These are phyloP conservation scores for Thelonectria rubi DNA, from an alignment of 2,329 filamentous ascomycete species.

Conservation along the genomic window DNA sequence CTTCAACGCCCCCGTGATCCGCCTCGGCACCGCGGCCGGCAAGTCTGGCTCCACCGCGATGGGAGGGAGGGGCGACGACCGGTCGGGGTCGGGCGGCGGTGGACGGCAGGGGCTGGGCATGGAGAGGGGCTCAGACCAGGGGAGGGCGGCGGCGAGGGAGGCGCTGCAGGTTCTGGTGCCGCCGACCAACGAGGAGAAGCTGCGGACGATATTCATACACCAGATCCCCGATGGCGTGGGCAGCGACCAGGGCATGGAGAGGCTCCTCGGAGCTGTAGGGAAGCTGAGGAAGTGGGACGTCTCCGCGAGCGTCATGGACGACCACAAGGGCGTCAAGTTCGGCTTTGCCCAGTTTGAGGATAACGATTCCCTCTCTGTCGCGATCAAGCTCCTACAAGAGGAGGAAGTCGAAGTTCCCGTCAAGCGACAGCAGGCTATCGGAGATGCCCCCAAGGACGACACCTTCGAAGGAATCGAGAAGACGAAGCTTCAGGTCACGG, in stretches of 20 bases:
- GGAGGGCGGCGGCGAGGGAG: constrained; percentile 73
- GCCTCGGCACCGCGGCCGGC: constrained; percentile 81
- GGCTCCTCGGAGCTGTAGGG: constrained; percentile 79
- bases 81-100: constrained; percentile 40
- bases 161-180: constrained; percentile 77
- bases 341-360: constrained; percentile 97
- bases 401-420: constrained; percentile 84
- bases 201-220: constrained; percentile 89
- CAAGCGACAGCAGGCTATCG: constrained; percentile 72
- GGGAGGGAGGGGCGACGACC: constrained; percentile 56
- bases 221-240: constrained; percentile 83
- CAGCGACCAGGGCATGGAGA: constrained; percentile 81
- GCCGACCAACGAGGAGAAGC: constrained; percentile 88
- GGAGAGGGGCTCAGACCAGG: constrained; percentile 73
- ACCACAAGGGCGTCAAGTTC: constrained; percentile 85
- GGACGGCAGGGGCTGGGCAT: constrained; percentile 64
- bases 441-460: constrained; percentile 55
- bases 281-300: constrained; percentile 86
- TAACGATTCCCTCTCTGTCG: constrained; percentile 83
- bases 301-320: constrained; percentile 65
- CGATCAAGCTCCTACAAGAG: constrained; percentile 84
- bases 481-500: constrained; percentile 73
- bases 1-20: constrained; percentile 95
- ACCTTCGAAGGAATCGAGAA: constrained; percentile 70
- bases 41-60: constrained; percentile 61